Base-by-base conservation (phyloP, 75 land plant genomes). In the Picea sitchensis region DNA sequence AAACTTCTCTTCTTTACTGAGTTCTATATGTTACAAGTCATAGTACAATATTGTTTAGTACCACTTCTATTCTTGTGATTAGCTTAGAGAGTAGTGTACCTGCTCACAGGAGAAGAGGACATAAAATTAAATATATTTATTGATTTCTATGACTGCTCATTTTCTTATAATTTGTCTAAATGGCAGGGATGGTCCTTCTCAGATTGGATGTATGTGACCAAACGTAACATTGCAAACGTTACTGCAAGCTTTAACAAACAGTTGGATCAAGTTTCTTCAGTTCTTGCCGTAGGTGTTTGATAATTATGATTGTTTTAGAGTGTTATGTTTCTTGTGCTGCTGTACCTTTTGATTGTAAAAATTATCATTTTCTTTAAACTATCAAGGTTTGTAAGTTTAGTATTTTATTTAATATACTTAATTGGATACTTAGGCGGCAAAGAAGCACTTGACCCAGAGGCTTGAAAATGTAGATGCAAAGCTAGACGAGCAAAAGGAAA, bases 201-300 rank as follows among this genome's bases (percentile, higher is more conserved):
- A 20, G 98, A 96, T 86, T 79, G 94, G 20, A 94, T 96, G 97
- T 94, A 88, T 85, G 98, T 96, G 12, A 96, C 98, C 21, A 88
- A 91, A 81, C 91, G 84, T 20, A 87, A 89, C 83, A 96, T 96
- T 94, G 83, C 91, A 59, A 86, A 87, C 82, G 96, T 94, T 61
- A 92, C 92, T 88, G 81, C 87, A 67, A 83, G 80, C 67, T 90
- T 96, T 32, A 87, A 92, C 51, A 92, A 89, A 78, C 94, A 96
- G 71, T 84, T 96, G 77, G 97, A 94, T 75, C 76, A 91, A 80
- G 94, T 96, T 14, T 83, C 88, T 62, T 84, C 90, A 65, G 92
- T 91, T 67, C 75, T 93, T 17, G 85, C 90, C 4, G 96, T 93
- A 84, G 67, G 92, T 85, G 63, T 38, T 54, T 12, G 62, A 26